Evolutionary conservation across 2,329 filamentous ascomycete species (phyloP), one percentile per base, ranked within the genome.

Genomic region (Microsporum audouinii): DNA sequence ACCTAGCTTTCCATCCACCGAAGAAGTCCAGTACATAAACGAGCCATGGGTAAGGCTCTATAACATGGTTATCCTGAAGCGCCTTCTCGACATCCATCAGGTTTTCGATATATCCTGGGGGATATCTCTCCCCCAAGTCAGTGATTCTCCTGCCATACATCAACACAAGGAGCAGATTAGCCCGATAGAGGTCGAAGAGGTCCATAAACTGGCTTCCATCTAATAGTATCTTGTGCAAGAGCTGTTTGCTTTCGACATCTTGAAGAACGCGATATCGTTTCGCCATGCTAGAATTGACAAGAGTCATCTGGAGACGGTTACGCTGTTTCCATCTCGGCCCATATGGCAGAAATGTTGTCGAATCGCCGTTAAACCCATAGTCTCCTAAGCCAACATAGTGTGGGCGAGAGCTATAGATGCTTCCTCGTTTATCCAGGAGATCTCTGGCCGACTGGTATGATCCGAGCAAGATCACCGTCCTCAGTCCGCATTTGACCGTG

Each of bases 331-430:
- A 66, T 33, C 60, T 38, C 2, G 36, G 27, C 8, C 63, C 62
- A 23, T 65, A 65, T 1, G 64, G 65, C 27, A 66, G 23, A 10
- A 45, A 27, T 7, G 53, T 14, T 7, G 53, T 47, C 23, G n/a
- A 29, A 17, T 27, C 10, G 23, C 43, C 43, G 17, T 17, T 17
- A 8, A 27, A 47, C 8, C n/a, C 23, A 29, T 47, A 47, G 43
- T 47, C 39, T 43, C 39, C 23, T 23, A 47, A 10, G 1, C n/a
- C 43, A 23, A 6, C 6, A 29, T 2, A 47, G 10, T 47, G n/a
- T 10, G 45, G 45, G 2, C 75, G 66, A 1, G 74, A 73, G n/a
- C 74, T 74, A 63, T 77, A 77, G 36, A 73, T 70, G 41, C 59
- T 64, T 0, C 72, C 70, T 49, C 71, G 71, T 61, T 72, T 73